Base-by-base conservation (phyloP, 177 flowering plant genomes). In the Tripterygium wilfordii region DNA sequence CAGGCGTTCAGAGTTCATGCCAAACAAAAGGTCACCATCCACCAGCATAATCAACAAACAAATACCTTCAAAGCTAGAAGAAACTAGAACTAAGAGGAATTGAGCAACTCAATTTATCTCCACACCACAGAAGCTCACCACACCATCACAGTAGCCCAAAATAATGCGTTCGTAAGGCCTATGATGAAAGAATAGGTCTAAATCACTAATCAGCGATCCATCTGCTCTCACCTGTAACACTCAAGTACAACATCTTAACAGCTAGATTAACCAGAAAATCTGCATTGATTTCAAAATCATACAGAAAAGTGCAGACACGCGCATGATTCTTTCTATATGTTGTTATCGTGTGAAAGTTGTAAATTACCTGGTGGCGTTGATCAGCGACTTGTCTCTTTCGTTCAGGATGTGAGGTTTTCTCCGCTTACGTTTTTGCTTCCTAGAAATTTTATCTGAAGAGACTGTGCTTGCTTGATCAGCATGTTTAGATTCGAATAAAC, bases 151-250 rank as follows among this genome's bases (percentile, higher is more conserved):
- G 53, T 76, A 83, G 16, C 97, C 99, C 27, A 92, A 45, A 9
- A 92, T 66, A 54, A 92, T 86, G 65, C 88, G 80, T 50, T 92
- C 99, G 65, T 92, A 92, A 22, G 99, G 97, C 45, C 84, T 77
- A 57, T 89, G 97, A 70, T 86, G 99, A 53, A 82, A n/a, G n/a
- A n/a, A 80, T 33, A 88, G 83, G 55, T 92, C 99, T 37, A 92
- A 45, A 44, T 92, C 96, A 66, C 84, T 48, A 36, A 83, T 72
- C 72, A 86, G 60, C 23, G 82, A 77, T 30, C 95, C 97, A 63
- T 86, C 88, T 33, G 69, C 50, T 64, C 75, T 86, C 24, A 92
- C 94, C 98, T 92, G 68, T 21, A 64, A 38, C 8, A 31, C 4
- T 40, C n/a, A 18, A 36, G 36, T 21, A 42, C 5, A 7, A 28